Conservation (phyloP, 2,329 filamentous ascomycete genomes). For the Podosphaera aphanis region DNA sequence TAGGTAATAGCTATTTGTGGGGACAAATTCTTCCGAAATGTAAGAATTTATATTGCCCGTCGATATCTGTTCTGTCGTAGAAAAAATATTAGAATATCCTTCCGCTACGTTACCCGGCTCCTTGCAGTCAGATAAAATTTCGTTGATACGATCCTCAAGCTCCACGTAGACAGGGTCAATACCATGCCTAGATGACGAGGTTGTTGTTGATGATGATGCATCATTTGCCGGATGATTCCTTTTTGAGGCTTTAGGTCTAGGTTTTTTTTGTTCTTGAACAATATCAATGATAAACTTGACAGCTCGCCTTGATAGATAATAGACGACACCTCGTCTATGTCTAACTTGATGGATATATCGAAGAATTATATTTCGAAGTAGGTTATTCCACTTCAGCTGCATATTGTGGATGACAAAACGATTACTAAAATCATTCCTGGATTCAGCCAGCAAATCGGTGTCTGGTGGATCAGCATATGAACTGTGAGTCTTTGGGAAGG, state of each 20-base stretch:
- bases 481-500: slow-evolving; percentile 14
- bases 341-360: slow-evolving; percentile 95
- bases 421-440: slow-evolving; percentile 89
- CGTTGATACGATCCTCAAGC: slow-evolving; percentile 65
- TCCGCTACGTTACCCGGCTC: slow-evolving; percentile 56
- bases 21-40: slow-evolving; percentile 67
- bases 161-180: slow-evolving; percentile 25
- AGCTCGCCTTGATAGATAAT: slow-evolving; percentile 85
- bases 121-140: slow-evolving; percentile 63
- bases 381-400: slow-evolving; percentile 96
- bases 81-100: slow-evolving; percentile 14
- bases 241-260: slow-evolving; percentile 12
- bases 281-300: slow-evolving; percentile 98
- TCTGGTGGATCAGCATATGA: slow-evolving; percentile 28
- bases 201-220: slow-evolving; percentile 10
- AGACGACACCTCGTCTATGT: slow-evolving; percentile 85
- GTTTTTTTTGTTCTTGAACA: slow-evolving; percentile 72
- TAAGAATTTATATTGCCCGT: slow-evolving; percentile 46
- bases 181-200: slow-evolving; percentile 5
- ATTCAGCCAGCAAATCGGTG: slow-evolving; percentile 50
- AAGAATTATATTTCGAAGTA: slow-evolving; percentile 81
- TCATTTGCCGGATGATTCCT: slow-evolving; percentile 15
- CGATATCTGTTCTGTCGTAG: slow-evolving; percentile 17
- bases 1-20: slow-evolving; percentile 85
- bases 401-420: slow-evolving; percentile 95